A percentile compares a stretch with the other conserved stretches of the same genome.
phyloP scores from a whole-genome alignment of 2,329 filamentous ascomycete genomes.

The Cryphonectria carpinicola region DNA sequence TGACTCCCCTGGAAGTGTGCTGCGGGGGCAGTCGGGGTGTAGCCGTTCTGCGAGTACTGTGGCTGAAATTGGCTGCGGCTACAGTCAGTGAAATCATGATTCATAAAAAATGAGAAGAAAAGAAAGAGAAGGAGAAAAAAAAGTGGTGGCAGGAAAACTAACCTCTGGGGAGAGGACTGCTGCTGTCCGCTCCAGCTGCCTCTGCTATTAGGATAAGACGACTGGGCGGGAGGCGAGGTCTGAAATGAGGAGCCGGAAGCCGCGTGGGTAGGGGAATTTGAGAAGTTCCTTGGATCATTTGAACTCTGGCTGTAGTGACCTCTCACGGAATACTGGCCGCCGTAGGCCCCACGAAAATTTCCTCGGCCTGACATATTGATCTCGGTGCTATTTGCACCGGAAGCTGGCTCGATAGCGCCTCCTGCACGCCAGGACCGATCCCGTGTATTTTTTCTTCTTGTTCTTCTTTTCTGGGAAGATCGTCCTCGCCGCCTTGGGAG shows the following conservation, averaged over 20 bases:
- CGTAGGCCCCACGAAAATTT: constrained; percentile 48
- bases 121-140: not conserved
- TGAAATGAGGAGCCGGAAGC: constrained; percentile 49
- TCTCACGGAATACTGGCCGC: constrained; percentile 43
- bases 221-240: constrained; percentile 48
- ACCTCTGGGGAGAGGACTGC: constrained; percentile 48
- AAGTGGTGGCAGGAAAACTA: constrained; percentile 34
- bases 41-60: constrained; percentile 60
- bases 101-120: not conserved
- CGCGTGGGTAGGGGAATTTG: constrained; percentile 46
- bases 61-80: constrained; percentile 63
- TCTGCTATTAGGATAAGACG: constrained; percentile 46
- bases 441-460: constrained; percentile 39
- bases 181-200: constrained; percentile 44
- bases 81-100: constrained; percentile 33
- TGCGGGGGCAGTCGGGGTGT: constrained; percentile 51
- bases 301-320: constrained; percentile 38
- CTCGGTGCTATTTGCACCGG: constrained; percentile 55
- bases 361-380: constrained; percentile 53
- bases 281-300: constrained; percentile 43
- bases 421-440: constrained; percentile 2
- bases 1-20: constrained; percentile 57
- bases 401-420: constrained; percentile 42
- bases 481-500: constrained; percentile 19
- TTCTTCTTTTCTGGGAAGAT: constrained; percentile 35